Percentiles rank a stretch among this genome's conserved stretches.
phyloP scores from a whole-genome alignment of 2,329 filamentous ascomycete species.

The Purpureocillium lavendulum region DNA sequence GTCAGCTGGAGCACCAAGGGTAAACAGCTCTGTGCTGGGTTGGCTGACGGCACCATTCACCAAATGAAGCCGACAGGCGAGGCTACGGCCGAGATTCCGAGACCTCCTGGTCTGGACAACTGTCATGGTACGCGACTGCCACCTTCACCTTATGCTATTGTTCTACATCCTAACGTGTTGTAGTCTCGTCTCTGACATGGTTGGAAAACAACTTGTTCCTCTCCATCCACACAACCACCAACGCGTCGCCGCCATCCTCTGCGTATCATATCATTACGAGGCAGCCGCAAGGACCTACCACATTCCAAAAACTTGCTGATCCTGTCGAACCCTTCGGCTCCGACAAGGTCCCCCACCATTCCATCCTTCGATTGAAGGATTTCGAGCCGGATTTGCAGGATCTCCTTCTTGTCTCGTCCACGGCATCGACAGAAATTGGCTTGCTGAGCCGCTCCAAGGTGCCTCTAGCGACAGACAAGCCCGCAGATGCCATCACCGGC shows the following conservation, averaged over 20 bases:
- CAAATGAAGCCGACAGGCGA: slow-evolving; percentile 80
- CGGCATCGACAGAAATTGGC: slow-evolving; percentile 70
- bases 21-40: slow-evolving; percentile 84
- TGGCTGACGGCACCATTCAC: slow-evolving; percentile 68
- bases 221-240: slow-evolving; percentile 63
- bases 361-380: slow-evolving; percentile 66
- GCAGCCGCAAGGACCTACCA: slow-evolving; percentile 49
- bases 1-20: slow-evolving; percentile 88
- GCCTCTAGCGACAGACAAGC: slow-evolving; percentile 53
- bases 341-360: slow-evolving; percentile 64
- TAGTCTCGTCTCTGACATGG: slow-evolving; percentile 78
- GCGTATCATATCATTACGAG: slow-evolving; percentile 75
- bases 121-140: slow-evolving; percentile 55
- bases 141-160: not conserved
- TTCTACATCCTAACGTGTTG: slow-evolving; percentile 8
- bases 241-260: slow-evolving; percentile 51
- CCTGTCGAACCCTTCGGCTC: slow-evolving; percentile 65
- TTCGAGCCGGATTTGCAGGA: slow-evolving; percentile 78
- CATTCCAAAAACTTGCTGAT: slow-evolving; percentile 66
- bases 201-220: slow-evolving; percentile 82
- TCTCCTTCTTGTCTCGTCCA: slow-evolving; percentile 73
- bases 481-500: slow-evolving; percentile 50
- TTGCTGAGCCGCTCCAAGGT: slow-evolving; percentile 66
- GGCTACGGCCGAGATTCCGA: slow-evolving; percentile 69
- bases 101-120: slow-evolving; percentile 58